Conservation (phyloP, 495 filamentous ascomycete genomes). For the Cairneyella variabilis region DNA sequence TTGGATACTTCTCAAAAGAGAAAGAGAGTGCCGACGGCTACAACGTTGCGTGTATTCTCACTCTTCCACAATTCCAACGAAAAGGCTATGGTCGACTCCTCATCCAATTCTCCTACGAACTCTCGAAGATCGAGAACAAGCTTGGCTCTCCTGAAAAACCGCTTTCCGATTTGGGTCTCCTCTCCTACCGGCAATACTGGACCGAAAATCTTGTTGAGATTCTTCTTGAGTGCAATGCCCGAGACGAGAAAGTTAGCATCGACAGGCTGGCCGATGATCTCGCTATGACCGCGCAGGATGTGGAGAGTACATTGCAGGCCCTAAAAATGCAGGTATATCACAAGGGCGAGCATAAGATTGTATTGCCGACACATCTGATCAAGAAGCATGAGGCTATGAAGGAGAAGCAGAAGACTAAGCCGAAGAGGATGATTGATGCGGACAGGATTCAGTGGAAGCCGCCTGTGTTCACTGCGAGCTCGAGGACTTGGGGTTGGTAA, state of each 20-base stretch:
- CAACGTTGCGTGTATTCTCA: constrained; percentile 97
- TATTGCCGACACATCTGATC: constrained; percentile 64
- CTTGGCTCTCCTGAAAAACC: constrained; percentile 95
- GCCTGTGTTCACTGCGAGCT: constrained; percentile 85
- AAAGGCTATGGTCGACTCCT: constrained; percentile 89
- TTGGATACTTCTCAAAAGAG: constrained; percentile 98
- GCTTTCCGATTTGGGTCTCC: constrained; percentile 84
- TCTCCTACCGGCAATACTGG: constrained; percentile 96
- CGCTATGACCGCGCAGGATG: constrained; percentile 93
- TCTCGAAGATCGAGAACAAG: constrained; percentile 91
- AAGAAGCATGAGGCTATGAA: constrained; percentile 63
- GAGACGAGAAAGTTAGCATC: constrained; percentile 68
- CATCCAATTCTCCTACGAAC: constrained; percentile 97
- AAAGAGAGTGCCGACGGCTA: constrained; percentile 95
- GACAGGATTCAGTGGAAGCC: constrained; percentile 89
- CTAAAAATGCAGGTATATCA: constrained; percentile 93
- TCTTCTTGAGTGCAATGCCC: constrained; percentile 58
- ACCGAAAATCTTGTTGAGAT: constrained; percentile 83
- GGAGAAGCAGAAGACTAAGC: constrained; percentile 70
- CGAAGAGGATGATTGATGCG: constrained; percentile 69
- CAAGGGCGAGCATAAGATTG: constrained; percentile 90
- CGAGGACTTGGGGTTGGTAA: constrained; percentile 95
- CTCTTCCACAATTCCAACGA: constrained; percentile 90
- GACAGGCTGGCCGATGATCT: constrained; percentile 74
- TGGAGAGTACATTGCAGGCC: constrained; percentile 87